Percentiles rank a stretch among this genome's conserved stretches.
These are phyloP conservation scores for Penicillium bovifimosum DNA, from an alignment of 495 filamentous ascomycete genomes.

Conservation along the genomic window DNA sequence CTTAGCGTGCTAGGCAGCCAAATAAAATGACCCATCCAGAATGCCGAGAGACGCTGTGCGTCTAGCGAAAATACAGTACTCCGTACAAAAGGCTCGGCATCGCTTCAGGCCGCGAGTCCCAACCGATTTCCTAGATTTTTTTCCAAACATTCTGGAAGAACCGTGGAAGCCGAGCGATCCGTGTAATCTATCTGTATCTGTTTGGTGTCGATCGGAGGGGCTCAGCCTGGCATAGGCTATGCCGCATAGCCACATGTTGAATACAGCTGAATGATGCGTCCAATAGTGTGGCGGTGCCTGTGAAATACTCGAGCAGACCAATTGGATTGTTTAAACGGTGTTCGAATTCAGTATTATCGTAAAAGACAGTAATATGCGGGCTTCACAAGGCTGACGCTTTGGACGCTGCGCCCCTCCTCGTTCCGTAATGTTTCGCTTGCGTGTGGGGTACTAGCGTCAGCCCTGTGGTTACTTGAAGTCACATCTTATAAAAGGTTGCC, in stretches of 20 bases:
- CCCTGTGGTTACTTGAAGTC: constrained; percentile 17
- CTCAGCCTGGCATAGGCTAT: background rate
- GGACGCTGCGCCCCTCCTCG: constrained; percentile 10
- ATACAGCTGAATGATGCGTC: background rate
- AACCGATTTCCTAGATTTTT: background rate
- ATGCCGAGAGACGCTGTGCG: background rate
- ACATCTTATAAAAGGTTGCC: constrained; percentile 22
- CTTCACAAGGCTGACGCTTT: constrained; percentile 7
- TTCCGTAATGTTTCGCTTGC: constrained; percentile 15
- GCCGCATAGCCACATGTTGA: constrained; percentile 1
- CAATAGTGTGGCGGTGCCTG: constrained; percentile 8
- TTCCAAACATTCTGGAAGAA: constrained; percentile 13
- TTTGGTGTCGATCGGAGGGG: background rate
- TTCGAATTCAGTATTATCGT: background rate
- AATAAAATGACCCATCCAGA: background rate
- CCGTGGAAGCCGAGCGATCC: constrained; percentile 15
- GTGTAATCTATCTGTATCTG: constrained; percentile 3
- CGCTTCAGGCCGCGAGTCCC: background rate
- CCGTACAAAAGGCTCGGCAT: constrained; percentile 4
- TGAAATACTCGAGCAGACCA: background rate
- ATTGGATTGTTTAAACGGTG: background rate
- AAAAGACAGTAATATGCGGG: background rate
- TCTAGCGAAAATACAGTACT: background rate
- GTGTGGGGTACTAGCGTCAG: constrained; percentile 25
- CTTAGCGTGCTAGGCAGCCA: constrained; percentile 5